Percentiles rank a stretch among this genome's conserved stretches.
Conservation (phyloP, 192 early-diverging fungal species). For the Backusella tuberculispora region DNA sequence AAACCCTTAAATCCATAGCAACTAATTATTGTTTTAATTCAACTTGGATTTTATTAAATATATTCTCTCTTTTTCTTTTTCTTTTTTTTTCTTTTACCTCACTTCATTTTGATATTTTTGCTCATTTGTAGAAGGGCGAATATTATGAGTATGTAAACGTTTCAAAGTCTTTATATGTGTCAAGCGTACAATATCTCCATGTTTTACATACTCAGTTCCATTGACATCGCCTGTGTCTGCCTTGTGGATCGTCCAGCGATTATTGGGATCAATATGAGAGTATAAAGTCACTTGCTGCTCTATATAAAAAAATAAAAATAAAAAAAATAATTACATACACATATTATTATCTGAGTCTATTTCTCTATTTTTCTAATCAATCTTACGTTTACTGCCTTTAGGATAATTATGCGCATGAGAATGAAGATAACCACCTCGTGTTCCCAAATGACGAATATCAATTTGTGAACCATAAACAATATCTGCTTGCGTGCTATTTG, state of each 20-base stretch:
- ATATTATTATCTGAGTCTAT: neutral
- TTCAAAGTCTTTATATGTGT: slow-evolving; percentile 63
- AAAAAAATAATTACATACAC: neutral
- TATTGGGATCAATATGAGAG: slow-evolving; percentile 88
- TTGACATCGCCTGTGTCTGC: slow-evolving; percentile 19
- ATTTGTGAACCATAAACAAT: slow-evolving; percentile 73
- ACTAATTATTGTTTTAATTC: slow-evolving; percentile 20
- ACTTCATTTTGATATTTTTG: slow-evolving; percentile 80
- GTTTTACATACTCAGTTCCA: slow-evolving; percentile 61
- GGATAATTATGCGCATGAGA: slow-evolving; percentile 76
- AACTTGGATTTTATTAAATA: neutral
- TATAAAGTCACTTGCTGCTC: slow-evolving; percentile 84
- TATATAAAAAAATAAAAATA: slow-evolving; percentile 32
- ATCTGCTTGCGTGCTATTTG: slow-evolving; percentile 45
- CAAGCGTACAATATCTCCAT: slow-evolving; percentile 83
- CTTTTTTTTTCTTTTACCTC: slow-evolving; percentile 34
- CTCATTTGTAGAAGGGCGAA: slow-evolving; percentile 69
- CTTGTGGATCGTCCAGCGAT: slow-evolving; percentile 75
- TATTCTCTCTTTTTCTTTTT: neutral
- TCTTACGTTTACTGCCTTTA: slow-evolving; percentile 77
- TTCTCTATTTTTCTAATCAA: neutral
- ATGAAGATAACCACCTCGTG: slow-evolving; percentile 82
- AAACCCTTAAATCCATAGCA: slow-evolving; percentile 74
- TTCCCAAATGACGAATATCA: slow-evolving; percentile 71
- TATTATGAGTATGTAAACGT: slow-evolving; percentile 73